Evolutionary conservation across 805 yeast species (phyloP), one percentile per base, ranked within the genome.

Genomic region (Scheffersomyces stipitis): DNA sequence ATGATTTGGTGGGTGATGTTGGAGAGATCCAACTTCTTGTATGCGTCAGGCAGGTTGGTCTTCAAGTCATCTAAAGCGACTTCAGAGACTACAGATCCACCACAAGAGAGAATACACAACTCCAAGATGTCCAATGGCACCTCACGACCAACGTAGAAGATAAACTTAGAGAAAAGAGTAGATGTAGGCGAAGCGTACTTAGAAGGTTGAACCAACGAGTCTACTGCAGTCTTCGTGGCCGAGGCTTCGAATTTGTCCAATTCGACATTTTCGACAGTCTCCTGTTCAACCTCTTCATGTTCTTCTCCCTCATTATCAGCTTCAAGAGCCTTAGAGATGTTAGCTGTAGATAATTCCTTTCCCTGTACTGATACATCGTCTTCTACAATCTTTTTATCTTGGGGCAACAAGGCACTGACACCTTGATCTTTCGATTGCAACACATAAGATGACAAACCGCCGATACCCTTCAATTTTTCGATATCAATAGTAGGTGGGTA

Each of bases 61-160:
- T 71, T 65, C 40, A 83, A 64, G 62, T 84, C 93, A 59, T 91
- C 97, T 40, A 89, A 61, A 2, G 93, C 84, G 40, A 93, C 77
- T 65, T 93, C 99, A 53, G 95, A 83, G 31, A 90, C 77, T 24
- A 88, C 73, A 42, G 75, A 71, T 35, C 97, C 98, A 43, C 97
- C 97, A 53, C 84, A 80, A 1, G 96, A 78, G 39, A 89, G 69
- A 41, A 90, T 81, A 46, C 89, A 74, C 59, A 93, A 86, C 67
- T 93, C 98, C 47, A 91, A 69, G 48, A 89, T 78, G 51, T 93
- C 98, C 44, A 90, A 70, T 17, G 98, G 87, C 28, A 93, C 98
- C 69, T 93, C 99, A 64, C 99, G 85, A 37, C 97, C 96, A 40
- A 93, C 78, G 58, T 67, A 93, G 63, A 93, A 91, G 4, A 83